Evolutionary conservation across 1,139 yeast genomes (phyloP), one percentile per base, ranked within the genome.

Genomic region (Suhomyces bokatorum): DNA sequence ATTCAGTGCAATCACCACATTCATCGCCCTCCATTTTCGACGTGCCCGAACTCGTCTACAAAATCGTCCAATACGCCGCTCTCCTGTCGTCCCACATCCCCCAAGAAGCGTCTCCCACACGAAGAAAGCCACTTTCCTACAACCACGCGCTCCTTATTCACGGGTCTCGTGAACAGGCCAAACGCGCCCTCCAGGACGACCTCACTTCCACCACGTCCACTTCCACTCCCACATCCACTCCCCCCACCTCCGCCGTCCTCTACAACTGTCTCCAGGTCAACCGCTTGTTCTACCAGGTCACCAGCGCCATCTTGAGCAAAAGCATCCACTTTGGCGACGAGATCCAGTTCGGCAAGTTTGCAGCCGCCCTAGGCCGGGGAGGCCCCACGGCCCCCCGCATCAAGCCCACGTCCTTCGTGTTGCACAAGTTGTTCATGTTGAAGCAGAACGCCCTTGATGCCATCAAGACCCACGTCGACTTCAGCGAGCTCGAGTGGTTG

Each of bases 11-110:
- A 17, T 17, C 39, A 5, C 10, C 17, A 16, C 28, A 28, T 24
- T 30, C 33, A 4, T 38, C 49, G 22, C 79, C 76, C 45, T 67
- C 70, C 17, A 85, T 89, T 6, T 85, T 89, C 57, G 73, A 73
- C 42, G 81, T 85, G 15, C 96, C 97, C 0, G 97, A 90, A 62
- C 83, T 90, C 45, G 71, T 89, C 15, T 66, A 75, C 51, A 71
- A 74, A 47, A 86, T 90, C 13, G 57, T 89, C 24, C 68, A 71
- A 20, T 80, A 70, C 60, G 83, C 87, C 12, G 87, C 85, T 39
- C 66, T 68, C 30, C 72, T 67, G 48, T 61, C 57, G 43, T 67
- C 79, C 6, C 60, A 62, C 5, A 69, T 81, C 14, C 89, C 93
- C 3, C 78, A 73, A 45, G 91, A 85, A 57, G 63, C 63, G 11